A percentile compares a stretch with the other conserved stretches of the same genome.
phyloP scores from a whole-genome alignment of 345 rosid species.

The Dipteronia dyeriana region DNA sequence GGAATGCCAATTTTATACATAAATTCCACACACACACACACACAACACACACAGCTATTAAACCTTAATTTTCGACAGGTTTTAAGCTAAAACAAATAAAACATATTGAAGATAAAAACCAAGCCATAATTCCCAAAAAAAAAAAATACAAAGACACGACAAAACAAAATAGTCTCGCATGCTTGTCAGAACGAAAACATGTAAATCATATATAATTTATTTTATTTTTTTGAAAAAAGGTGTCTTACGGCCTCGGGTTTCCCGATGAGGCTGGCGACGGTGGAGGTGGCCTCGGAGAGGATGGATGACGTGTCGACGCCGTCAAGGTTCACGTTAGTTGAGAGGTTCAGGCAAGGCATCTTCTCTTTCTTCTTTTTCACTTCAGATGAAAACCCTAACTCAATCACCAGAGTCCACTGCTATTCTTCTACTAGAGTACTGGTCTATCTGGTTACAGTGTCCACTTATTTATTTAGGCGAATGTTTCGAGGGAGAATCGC shows the following conservation, averaged over 20 bases:
- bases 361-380: constrained; percentile 6
- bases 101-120: neutral
- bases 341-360: constrained; percentile 85
- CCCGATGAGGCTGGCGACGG: constrained; percentile 75
- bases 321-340: constrained; percentile 78
- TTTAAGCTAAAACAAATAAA: too few species aligned
- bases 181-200: neutral
- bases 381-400: neutral
- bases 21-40: neutral
- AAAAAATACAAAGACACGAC: neutral
- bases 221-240: too few species aligned
- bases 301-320: constrained; percentile 72
- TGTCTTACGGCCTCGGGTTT: constrained; percentile 69
- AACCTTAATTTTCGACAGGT: neutral
- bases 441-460: neutral
- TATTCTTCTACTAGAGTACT: too few species aligned
- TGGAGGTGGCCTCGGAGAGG: constrained; percentile 71
- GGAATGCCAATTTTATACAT: neutral
- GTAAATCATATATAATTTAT: neutral
- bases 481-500: too few species aligned
- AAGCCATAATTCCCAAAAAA: neutral
- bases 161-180: neutral
- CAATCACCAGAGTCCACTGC: neutral
- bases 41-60: neutral
- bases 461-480: neutral